phyloP scores from a whole-genome alignment of 768 basidiomycete genomes.

The Pulveroboletus sp. region DNA sequence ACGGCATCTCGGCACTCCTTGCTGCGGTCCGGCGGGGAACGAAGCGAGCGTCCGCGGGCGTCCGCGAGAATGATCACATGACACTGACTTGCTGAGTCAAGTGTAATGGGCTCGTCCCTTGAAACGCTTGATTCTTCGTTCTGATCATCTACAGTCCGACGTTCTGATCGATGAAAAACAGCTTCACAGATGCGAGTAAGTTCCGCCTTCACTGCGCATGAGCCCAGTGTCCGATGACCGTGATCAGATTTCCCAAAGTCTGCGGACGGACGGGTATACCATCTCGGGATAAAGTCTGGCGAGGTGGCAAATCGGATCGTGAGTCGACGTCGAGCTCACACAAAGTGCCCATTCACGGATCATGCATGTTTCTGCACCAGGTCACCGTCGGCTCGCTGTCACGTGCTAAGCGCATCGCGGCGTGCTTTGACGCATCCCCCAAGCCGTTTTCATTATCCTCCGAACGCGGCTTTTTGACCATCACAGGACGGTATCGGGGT shows the following conservation, averaged over 20 bases:
- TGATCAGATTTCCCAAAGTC: constrained; percentile 70
- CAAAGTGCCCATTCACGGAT: background rate
- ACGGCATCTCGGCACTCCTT: background rate
- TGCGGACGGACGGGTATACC: constrained; percentile 69
- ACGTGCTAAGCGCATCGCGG: constrained; percentile 57
- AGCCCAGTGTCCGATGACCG: background rate
- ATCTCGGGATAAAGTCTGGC: constrained; percentile 68
- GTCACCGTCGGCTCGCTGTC: constrained; percentile 72
- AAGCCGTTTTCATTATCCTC: constrained; percentile 59
- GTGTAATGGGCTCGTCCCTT: too few species aligned
- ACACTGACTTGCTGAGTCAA: constrained; percentile 12
- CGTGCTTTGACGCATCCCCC: constrained; percentile 54
- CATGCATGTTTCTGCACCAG: constrained; percentile 32
- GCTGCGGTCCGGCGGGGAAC: too few species aligned
- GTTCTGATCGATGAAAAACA: constrained; percentile 50
- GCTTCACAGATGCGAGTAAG: constrained; percentile 64
- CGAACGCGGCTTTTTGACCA: constrained; percentile 71
- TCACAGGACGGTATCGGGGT: constrained; percentile 62
- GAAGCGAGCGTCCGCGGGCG: background rate
- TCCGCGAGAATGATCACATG: background rate
- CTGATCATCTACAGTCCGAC: constrained; percentile 1
- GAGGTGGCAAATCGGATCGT: constrained; percentile 82
- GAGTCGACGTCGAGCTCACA: constrained; percentile 13
- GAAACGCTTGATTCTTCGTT: background rate
- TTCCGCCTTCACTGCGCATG: constrained; percentile 12